These are phyloP conservation scores for Fusarium ramigenum DNA, from an alignment of 2,329 filamentous ascomycete genomes.

Conservation along the genomic window DNA sequence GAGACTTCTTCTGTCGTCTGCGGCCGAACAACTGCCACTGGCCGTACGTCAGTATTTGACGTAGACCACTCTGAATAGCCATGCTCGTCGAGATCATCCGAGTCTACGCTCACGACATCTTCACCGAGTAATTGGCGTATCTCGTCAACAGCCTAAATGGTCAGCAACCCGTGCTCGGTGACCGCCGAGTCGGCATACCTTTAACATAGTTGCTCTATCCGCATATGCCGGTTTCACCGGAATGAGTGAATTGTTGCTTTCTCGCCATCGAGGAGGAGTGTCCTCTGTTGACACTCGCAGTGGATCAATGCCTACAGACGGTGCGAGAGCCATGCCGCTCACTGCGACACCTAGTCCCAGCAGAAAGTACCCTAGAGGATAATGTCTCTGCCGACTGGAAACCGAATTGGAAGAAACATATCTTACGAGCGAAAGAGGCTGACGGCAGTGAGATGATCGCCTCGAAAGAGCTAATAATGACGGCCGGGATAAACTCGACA, in stretches of 20 bases:
- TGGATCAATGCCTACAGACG: not conserved
- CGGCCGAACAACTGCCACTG: conserved; percentile 73
- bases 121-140: conserved; percentile 51
- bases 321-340: not conserved
- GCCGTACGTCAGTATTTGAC: conserved; percentile 62
- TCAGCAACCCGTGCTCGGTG: not conserved
- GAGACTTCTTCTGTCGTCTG: conserved; percentile 71
- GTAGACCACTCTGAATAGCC: not conserved
- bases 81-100: conserved; percentile 61
- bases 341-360: not conserved
- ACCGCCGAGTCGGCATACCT: not conserved
- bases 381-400: not conserved
- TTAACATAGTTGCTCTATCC: not conserved
- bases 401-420: not conserved
- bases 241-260: not conserved
- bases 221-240: not conserved
- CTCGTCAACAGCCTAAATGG: not conserved
- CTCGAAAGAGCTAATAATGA: not conserved
- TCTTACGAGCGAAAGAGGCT: not conserved
- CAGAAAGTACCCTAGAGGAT: not conserved
- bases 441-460: accelerated
- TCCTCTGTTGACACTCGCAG: not conserved
- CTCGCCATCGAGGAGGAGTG: not conserved
- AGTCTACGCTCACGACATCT: conserved; percentile 69
- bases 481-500: not conserved